Evolutionary conservation across 768 basidiomycete species (phyloP).

Genomic region (Cyclocybe aegerita): DNA sequence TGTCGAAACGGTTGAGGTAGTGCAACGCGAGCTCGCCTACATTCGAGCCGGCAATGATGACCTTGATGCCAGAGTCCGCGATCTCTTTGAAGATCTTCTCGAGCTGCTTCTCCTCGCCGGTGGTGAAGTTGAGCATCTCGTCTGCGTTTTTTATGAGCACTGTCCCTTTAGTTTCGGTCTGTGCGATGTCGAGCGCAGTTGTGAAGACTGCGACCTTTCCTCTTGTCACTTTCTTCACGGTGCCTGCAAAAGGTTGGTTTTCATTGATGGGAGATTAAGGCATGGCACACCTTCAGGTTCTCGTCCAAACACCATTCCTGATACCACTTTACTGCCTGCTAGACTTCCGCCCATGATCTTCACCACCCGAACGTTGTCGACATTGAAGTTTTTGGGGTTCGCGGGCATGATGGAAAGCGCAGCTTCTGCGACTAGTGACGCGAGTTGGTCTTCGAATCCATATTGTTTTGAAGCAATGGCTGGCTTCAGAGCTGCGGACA

Average conservation of each 20-base stretch:
- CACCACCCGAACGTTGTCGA: conserved; percentile 97
- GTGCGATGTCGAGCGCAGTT: conserved; percentile 86
- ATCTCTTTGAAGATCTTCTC: conserved; percentile 99
- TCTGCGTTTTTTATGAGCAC: conserved; percentile 94
- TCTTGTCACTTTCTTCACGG: conserved; percentile 76
- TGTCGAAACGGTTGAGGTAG: conserved; percentile 91
- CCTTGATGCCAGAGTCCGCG: conserved; percentile 90
- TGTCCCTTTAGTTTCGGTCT: conserved; percentile 99
- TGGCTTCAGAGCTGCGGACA: conserved; percentile 79
- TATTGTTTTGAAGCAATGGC: conserved; percentile 98
- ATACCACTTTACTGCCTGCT: conserved; percentile 81
- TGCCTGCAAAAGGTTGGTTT: conserved; percentile 43
- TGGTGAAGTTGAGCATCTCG: conserved; percentile 96
- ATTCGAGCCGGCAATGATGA: conserved; percentile 90
- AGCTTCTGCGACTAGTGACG: conserved; percentile 88
- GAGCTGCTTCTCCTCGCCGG: conserved; percentile 94
- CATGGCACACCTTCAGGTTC: conserved; percentile 83
- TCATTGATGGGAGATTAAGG: background rate
- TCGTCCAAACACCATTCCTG: conserved; percentile 97
- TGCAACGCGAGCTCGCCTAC: conserved; percentile 96
- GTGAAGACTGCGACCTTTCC: conserved; percentile 98
- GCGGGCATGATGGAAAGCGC: conserved; percentile 89
- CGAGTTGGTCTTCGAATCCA: conserved; percentile 82
- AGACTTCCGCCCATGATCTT: conserved; percentile 97
- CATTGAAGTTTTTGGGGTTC: conserved; percentile 91